Conservation (phyloP, 495 filamentous ascomycete species). For the Aspergillus sparsus region DNA sequence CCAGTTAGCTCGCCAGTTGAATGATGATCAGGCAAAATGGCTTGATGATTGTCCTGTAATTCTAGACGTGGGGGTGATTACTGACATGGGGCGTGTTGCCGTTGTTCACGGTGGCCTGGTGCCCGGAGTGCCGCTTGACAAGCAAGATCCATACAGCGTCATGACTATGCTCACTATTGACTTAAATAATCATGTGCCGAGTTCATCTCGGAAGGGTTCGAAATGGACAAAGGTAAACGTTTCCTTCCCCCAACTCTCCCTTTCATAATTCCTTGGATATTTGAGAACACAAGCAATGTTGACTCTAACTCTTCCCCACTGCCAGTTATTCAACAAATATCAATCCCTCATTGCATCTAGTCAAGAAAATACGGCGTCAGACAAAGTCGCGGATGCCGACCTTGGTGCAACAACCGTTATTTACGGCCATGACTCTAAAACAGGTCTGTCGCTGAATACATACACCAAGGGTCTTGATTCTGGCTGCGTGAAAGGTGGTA, state of each 20-base stretch:
- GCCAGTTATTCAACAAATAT: slow-evolving; percentile 59
- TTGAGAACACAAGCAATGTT: background rate
- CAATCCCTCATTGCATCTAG: slow-evolving; percentile 41
- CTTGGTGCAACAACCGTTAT: slow-evolving; percentile 57
- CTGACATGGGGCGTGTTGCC: slow-evolving; percentile 57
- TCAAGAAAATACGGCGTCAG: slow-evolving; percentile 22
- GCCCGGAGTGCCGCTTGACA: slow-evolving; percentile 66
- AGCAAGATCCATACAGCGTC: slow-evolving; percentile 74
- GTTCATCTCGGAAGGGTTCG: slow-evolving; percentile 54
- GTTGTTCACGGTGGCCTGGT: slow-evolving; percentile 86
- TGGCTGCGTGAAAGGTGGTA: slow-evolving; percentile 72
- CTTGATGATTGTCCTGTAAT: slow-evolving; percentile 73
- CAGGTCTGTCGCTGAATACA: slow-evolving; percentile 62
- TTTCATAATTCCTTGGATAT: background rate
- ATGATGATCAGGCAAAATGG: slow-evolving; percentile 66
- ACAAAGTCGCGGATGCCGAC: slow-evolving; percentile 13
- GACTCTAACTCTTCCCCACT: background rate
- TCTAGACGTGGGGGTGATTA: slow-evolving; percentile 63
- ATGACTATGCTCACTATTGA: slow-evolving; percentile 93
- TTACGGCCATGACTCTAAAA: slow-evolving; percentile 84
- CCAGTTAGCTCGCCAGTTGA: slow-evolving; percentile 53
- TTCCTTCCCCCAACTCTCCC: background rate
- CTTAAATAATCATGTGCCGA: slow-evolving; percentile 60
- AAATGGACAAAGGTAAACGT: slow-evolving; percentile 65
- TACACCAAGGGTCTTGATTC: slow-evolving; percentile 87